Percentiles rank a stretch among this genome's conserved stretches.
These are phyloP conservation scores for Ilyonectria mors-panacis DNA, from an alignment of 2,329 filamentous ascomycete species.

Conservation along the genomic window DNA sequence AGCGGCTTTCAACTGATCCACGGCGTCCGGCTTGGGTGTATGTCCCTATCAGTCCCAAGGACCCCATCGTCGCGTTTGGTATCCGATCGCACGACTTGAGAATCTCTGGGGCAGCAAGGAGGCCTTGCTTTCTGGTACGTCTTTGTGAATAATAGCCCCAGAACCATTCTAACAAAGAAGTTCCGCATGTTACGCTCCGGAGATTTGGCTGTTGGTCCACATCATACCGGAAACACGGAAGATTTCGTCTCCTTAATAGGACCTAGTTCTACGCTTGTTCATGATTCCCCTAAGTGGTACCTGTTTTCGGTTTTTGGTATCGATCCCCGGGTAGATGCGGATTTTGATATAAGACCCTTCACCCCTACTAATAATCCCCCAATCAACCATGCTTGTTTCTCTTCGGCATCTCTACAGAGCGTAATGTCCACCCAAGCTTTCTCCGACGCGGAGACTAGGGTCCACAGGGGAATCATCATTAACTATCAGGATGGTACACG, in stretches of 20 bases:
- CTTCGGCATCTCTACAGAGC: slow-evolving; percentile 11
- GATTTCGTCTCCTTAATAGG: slow-evolving; percentile 1
- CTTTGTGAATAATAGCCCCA: background rate
- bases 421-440: background rate
- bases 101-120: background rate
- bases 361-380: background rate
- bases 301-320: background rate
- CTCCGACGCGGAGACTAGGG: background rate
- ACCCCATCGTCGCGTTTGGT: slow-evolving; percentile 13
- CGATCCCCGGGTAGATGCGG: background rate
- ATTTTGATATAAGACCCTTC: background rate
- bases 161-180: background rate
- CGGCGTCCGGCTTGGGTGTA: slow-evolving; percentile 12
- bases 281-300: background rate
- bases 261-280: slow-evolving; percentile 6
- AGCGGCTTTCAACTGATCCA: background rate
- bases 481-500: slow-evolving; percentile 1
- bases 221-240: background rate
- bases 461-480: slow-evolving; percentile 8
- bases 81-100: background rate
- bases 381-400: slow-evolving; percentile 3
- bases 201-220: slow-evolving; percentile 14
- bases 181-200: slow-evolving; percentile 14
- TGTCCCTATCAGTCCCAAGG: background rate
- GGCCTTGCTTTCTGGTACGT: slow-evolving; percentile 14